Percentiles rank a stretch among this genome's conserved stretches.
Conservation (phyloP, 768 basidiomycete species). For the Tulasnella sp. region DNA sequence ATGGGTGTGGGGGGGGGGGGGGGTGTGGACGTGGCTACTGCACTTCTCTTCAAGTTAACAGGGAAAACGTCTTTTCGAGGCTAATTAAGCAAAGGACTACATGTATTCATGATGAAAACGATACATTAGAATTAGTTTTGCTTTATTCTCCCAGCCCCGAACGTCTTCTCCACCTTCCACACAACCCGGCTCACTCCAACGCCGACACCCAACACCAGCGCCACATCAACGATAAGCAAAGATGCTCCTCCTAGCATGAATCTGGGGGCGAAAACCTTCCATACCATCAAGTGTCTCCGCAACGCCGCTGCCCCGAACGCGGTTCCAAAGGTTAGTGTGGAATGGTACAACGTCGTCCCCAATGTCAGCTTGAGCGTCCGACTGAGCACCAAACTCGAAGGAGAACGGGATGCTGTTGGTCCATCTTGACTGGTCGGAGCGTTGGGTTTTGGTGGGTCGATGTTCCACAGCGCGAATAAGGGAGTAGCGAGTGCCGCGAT, state of each 20-base stretch:
- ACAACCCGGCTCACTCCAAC: conserved; percentile 51
- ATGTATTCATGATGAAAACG: not conserved
- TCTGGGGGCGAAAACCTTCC: conserved; percentile 97
- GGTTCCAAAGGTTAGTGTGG: conserved; percentile 58
- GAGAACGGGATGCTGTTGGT: conserved; percentile 3
- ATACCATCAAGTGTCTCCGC: conserved; percentile 89
- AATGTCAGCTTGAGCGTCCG: conserved; percentile 43
- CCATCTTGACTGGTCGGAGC: conserved; percentile 27
- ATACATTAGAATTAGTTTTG: not conserved
- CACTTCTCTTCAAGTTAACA: too few relatives aligned
- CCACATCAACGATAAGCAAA: conserved; percentile 67
- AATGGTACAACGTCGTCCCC: conserved; percentile 67
- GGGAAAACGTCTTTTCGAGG: too few relatives aligned
- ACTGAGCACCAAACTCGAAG: conserved; percentile 32
- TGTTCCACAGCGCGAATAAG: conserved; percentile 78
- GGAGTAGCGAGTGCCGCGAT: conserved; percentile 64
- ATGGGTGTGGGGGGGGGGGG: too few relatives aligned
- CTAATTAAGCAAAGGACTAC: too few relatives aligned
- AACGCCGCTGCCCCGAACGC: conserved; percentile 70
- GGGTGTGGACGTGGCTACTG: too few relatives aligned
- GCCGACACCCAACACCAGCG: conserved; percentile 57
- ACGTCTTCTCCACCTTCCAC: conserved; percentile 21
- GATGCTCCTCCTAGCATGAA: conserved; percentile 75
- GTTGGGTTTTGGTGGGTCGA: conserved; percentile 51
- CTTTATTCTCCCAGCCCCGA: not conserved